Percentiles rank a stretch among this genome's conserved stretches.
These are phyloP conservation scores for Aspergillus sergii DNA, from an alignment of 2,329 filamentous ascomycete genomes.

Conservation along the genomic window DNA sequence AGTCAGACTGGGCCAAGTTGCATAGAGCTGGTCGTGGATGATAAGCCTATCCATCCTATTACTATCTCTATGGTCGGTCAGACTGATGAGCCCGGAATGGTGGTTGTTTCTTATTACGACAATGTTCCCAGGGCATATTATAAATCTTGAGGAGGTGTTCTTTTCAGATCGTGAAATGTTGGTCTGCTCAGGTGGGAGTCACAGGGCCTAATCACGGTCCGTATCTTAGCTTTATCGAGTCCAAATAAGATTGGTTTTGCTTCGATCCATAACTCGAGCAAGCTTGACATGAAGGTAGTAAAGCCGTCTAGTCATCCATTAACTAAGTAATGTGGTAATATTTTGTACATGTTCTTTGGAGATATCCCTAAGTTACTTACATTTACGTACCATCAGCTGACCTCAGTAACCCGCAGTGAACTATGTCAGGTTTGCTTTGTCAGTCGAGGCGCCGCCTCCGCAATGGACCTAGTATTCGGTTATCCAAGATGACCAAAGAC, in stretches of 20 bases:
- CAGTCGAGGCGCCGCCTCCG: too few species aligned
- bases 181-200: background rate
- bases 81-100: background rate
- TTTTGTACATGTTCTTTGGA: too few species aligned
- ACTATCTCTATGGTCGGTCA: background rate
- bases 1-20: background rate
- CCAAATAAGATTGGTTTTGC: too few species aligned
- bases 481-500: too few species aligned
- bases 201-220: too few species aligned
- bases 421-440: too few species aligned
- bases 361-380: too few species aligned
- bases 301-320: accelerated
- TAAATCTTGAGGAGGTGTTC: background rate
- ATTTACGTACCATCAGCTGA: too few species aligned
- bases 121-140: background rate
- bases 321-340: background rate
- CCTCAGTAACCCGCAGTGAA: too few species aligned
- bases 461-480: too few species aligned
- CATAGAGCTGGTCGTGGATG: background rate
- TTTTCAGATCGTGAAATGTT: background rate
- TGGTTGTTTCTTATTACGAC: background rate
- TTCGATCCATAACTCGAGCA: background rate
- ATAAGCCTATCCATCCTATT: background rate
- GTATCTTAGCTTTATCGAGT: background rate
- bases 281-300: background rate